These are phyloP conservation scores for Ceratobasidium sp. DNA, from an alignment of 1,284 basidiomycete genomes.

Conservation along the genomic window DNA sequence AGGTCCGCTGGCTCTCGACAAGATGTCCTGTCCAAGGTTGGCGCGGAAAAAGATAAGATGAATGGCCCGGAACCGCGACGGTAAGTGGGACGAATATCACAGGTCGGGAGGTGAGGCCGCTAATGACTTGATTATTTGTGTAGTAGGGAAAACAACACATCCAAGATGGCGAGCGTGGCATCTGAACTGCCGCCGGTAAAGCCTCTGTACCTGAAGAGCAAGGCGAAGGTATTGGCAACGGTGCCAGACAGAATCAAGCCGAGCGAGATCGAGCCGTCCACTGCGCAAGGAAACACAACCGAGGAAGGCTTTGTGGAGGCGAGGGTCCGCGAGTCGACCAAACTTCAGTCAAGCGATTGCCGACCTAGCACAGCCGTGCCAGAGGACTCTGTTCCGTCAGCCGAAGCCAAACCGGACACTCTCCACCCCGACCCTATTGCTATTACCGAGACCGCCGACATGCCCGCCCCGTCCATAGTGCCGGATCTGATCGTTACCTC, in stretches of 20 bases:
- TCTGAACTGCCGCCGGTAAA: background rate
- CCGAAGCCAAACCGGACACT: background rate
- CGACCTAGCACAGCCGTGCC: background rate
- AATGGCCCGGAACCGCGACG: too few species aligned
- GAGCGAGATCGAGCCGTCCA: background rate
- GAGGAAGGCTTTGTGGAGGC: background rate
- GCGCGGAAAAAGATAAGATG: too few species aligned
- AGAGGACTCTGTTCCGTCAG: background rate
- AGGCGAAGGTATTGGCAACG: background rate
- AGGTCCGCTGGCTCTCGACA: conserved; percentile 1
- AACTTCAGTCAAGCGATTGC: background rate
- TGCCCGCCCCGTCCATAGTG: background rate
- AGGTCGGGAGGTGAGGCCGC: background rate
- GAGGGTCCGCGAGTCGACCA: background rate
- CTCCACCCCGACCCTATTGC: background rate
- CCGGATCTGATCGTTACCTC: background rate
- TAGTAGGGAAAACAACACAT: background rate
- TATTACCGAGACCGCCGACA: background rate
- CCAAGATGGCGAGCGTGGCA: background rate
- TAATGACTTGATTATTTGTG: background rate
- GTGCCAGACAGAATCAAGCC: background rate
- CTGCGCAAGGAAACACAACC: background rate
- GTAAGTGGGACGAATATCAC: background rate
- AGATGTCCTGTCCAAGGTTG: background rate
- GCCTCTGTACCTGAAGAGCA: background rate